Conservation (phyloP, 139 green algal species). For the Zygnema circumcarinatum region DNA sequence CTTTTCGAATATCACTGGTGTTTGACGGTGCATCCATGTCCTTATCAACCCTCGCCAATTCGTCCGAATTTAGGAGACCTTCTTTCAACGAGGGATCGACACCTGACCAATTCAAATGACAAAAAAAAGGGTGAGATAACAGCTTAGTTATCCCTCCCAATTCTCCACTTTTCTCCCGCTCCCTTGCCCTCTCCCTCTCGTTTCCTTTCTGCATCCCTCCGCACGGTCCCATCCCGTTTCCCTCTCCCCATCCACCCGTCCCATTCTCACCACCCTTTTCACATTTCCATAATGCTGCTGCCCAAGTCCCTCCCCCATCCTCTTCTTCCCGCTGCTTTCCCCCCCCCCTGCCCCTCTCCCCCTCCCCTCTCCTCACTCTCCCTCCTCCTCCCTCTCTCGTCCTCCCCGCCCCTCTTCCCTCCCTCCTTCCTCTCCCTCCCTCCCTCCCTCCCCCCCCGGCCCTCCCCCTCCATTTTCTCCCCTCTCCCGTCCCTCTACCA, state of each 20-base stretch:
- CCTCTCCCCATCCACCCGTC: not conserved
- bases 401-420: not conserved
- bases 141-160: conserved; percentile 55
- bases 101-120: conserved; percentile 37
- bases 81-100: conserved; percentile 44
- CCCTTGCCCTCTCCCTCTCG: conserved; percentile 1
- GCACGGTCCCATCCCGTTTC: not conserved
- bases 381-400: not conserved
- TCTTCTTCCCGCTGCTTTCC: not conserved
- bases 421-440: conserved; percentile 10
- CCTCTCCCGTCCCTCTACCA: conserved; percentile 3
- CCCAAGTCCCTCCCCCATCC: not conserved
- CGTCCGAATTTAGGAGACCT: conserved; percentile 25
- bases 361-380: not conserved
- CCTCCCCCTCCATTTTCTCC: conserved; percentile 4
- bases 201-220: not conserved
- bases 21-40: not conserved
- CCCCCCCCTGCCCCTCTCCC: not conserved
- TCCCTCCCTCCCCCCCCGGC: conserved; percentile 14
- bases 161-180: conserved; percentile 32
- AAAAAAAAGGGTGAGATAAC: conserved; percentile 51
- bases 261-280: not conserved
- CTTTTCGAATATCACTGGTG: not conserved
- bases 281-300: not conserved
- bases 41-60: conserved; percentile 15